Base-by-base conservation (phyloP, 2,329 filamentous ascomycete genomes). In the Cytospora paraplurivora region DNA sequence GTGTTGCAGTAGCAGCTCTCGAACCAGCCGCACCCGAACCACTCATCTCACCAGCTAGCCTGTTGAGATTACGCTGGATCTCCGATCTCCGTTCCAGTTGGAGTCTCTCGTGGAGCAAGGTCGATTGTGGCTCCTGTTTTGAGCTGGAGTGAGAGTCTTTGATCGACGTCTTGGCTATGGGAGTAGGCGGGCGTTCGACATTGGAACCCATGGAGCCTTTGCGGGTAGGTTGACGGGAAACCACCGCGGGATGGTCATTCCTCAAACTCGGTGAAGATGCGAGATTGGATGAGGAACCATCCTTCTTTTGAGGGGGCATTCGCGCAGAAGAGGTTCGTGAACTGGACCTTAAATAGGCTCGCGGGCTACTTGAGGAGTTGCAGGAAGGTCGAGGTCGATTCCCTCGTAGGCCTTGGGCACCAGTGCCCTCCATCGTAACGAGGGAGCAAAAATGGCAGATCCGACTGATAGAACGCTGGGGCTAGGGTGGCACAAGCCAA, bases 91-190 rank as follows among this genome's bases (percentile, higher is more conserved):
- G 78, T 68, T 84, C 81, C 34, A 75, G 79, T 55, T 81, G 78
- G n/a, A 87, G 73, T 66, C 78, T 81, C 69, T 86, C 83, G 54
- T 85, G 84, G 2, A 87, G 74, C 57, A 85, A 82, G 17, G 75
- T 79, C 0, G 84, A 86, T 15, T 71, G 70, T 4, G 73, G 67
- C 33, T 73, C 71, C 51, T 76, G 78, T 17, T 76, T 76, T 3
- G 76, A 72, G 21, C 61, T 63, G 12, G 56, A 49, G 10, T 59
- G 53, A 1, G 64, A 63, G 49, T 84, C 81, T 35, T 74, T 73
- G 47, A 75, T 76, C 19, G 76, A 72, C 63, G 80, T 76, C 67
- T 77, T 74, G 12, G 78, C 78, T n/a, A 80, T 67, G 60, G 75
- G 75, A 1, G 79, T 76, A 4, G 72, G 71, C 1, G 77, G 73